Evolutionary conservation across 2,329 filamentous ascomycete genomes (phyloP).

Genomic region (Lecanosticta acicola): DNA sequence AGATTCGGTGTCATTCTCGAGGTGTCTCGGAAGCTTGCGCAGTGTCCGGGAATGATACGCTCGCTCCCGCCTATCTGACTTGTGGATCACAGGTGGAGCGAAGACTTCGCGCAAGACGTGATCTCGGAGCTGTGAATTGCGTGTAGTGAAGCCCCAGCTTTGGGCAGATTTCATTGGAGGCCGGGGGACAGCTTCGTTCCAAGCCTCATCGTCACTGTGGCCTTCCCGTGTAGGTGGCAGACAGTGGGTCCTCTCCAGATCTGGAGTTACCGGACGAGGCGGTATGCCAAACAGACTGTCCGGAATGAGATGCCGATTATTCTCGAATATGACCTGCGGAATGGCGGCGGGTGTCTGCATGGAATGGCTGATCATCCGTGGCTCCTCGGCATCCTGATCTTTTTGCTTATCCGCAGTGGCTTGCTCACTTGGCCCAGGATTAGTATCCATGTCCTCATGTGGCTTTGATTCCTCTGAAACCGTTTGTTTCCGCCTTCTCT

Average conservation of each 20-base stretch:
- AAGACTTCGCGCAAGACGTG: slow-evolving; percentile 93
- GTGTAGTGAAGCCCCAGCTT: slow-evolving; percentile 83
- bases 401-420: slow-evolving; percentile 12
- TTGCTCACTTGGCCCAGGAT: background rate
- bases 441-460: slow-evolving; percentile 19
- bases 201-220: slow-evolving; percentile 19
- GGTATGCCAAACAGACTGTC: slow-evolving; percentile 66
- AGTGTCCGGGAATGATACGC: slow-evolving; percentile 61
- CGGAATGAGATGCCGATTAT: slow-evolving; percentile 90
- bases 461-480: slow-evolving; percentile 31
- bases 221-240: slow-evolving; percentile 19
- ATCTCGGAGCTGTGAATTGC: slow-evolving; percentile 81
- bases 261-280: slow-evolving; percentile 35
- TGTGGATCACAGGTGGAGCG: slow-evolving; percentile 69
- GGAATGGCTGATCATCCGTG: slow-evolving; percentile 64
- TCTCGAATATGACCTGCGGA: slow-evolving; percentile 86
- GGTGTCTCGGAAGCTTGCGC: slow-evolving; percentile 26
- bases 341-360: slow-evolving; percentile 64
- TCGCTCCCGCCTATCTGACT: slow-evolving; percentile 65
- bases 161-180: slow-evolving; percentile 46
- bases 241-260: slow-evolving; percentile 25
- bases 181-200: slow-evolving; percentile 19
- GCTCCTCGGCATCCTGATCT: slow-evolving; percentile 5
- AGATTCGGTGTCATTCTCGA: slow-evolving; percentile 24
- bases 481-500: slow-evolving; percentile 42